Conservation (phyloP, 495 filamentous ascomycete species). For the Tuber umbilicatum region DNA sequence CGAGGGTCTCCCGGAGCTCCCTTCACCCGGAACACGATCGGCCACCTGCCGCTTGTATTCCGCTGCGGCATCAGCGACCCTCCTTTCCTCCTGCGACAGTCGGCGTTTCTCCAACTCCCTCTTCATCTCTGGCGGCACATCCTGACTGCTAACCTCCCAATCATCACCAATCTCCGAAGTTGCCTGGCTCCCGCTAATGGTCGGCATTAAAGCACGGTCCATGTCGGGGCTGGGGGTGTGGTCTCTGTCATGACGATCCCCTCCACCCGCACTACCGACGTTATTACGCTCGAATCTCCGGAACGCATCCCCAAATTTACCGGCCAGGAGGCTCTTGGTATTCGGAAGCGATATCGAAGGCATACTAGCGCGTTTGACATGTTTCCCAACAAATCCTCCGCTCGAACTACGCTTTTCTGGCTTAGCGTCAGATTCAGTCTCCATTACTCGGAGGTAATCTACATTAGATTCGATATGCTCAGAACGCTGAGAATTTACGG, state of each 20-base stretch:
- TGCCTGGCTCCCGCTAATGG: slow-evolving; percentile 70
- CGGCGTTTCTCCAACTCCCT: slow-evolving; percentile 81
- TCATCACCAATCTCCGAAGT: slow-evolving; percentile 65
- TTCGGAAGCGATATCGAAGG: slow-evolving; percentile 59
- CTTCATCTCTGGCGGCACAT: slow-evolving; percentile 80
- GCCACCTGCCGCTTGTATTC: slow-evolving; percentile 78
- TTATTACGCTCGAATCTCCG: slow-evolving; percentile 74
- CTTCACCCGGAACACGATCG: slow-evolving; percentile 50
- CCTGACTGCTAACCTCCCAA: slow-evolving; percentile 55
- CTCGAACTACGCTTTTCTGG: slow-evolving; percentile 62
- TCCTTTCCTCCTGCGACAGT: slow-evolving; percentile 79
- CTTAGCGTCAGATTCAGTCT: slow-evolving; percentile 59
- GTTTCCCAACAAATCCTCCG: slow-evolving; percentile 51
- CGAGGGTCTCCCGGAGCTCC: slow-evolving; percentile 46
- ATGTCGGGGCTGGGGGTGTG: slow-evolving; percentile 48
- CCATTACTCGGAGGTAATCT: slow-evolving; percentile 77
- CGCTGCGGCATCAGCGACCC: slow-evolving; percentile 86
- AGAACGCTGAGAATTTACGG: slow-evolving; percentile 49
- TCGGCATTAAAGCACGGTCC: slow-evolving; percentile 48
- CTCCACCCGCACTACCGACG: slow-evolving; percentile 44
- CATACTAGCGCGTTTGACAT: slow-evolving; percentile 74
- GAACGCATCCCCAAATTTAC: slow-evolving; percentile 94
- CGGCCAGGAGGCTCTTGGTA: slow-evolving; percentile 74
- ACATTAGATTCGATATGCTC: slow-evolving; percentile 69
- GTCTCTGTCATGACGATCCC: slow-evolving; percentile 35